Percentiles rank a stretch among this genome's conserved stretches.
Conservation (phyloP, 768 basidiomycete genomes). For the Tricholoma sp. region DNA sequence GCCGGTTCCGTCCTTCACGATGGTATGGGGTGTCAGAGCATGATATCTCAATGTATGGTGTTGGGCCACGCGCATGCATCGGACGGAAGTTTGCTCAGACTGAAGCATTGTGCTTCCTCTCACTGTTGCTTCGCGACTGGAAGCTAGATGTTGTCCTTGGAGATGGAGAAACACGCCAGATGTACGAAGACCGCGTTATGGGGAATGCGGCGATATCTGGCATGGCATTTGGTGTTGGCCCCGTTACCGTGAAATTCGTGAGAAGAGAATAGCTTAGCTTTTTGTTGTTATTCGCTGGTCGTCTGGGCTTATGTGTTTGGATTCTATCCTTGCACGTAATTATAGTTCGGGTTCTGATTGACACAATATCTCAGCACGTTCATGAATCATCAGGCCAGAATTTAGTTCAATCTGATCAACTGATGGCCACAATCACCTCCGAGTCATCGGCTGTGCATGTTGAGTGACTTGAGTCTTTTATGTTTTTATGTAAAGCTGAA, state of each 20-base stretch:
- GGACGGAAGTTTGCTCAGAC: slow-evolving; percentile 40
- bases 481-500: too few species aligned
- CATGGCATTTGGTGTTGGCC: not conserved
- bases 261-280: not conserved
- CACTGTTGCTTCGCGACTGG: slow-evolving; percentile 39
- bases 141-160: slow-evolving; percentile 18
- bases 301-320: too few species aligned
- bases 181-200: not conserved
- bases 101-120: slow-evolving; percentile 39
- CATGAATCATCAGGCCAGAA: too few species aligned
- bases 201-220: not conserved
- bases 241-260: not conserved
- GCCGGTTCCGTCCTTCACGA: slow-evolving; percentile 24
- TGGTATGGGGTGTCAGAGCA: slow-evolving; percentile 23
- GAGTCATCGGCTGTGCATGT: too few species aligned
- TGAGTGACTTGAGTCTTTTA: too few species aligned
- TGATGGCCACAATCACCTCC: too few species aligned
- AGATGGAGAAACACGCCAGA: not conserved
- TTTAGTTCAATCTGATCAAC: too few species aligned
- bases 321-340: too few species aligned
- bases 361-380: too few species aligned
- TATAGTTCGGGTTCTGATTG: too few species aligned
- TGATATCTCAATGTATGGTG: slow-evolving; percentile 17
- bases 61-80: slow-evolving; percentile 36
- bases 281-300: not conserved